Base-by-base conservation (phyloP, 805 yeast genomes). In the Teunomyces stri region DNA sequence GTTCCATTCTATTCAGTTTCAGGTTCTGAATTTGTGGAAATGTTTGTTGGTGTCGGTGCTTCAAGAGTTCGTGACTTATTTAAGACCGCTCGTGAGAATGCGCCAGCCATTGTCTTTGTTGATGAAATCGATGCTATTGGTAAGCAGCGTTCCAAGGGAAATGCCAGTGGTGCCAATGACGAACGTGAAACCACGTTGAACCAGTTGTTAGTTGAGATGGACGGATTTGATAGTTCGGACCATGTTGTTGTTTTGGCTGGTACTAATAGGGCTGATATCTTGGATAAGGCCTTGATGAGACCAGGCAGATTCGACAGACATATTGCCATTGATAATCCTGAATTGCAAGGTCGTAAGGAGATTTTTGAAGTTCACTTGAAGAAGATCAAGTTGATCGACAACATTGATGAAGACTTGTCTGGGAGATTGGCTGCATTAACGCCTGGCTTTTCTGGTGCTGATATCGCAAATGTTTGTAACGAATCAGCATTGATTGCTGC, bases 121-220 rank as follows among this genome's bases (percentile, higher is more conserved):
- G 99, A 94, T 74, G 99, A 94, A 71, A 94, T 94, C 53, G 99
- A 94, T 75, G 99, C 99, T n/a, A 95, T 94, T 61, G 99, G 99
- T 59, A 89, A 90, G 60, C 89, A 90, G 39, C 70, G 85, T 62
- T 80, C 85, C n/a, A 83, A 84, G 66, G 90, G 91, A 27, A 81
- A 82, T 51, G 76, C 78, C 46, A 74, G 79, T 45, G 94, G 96
- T 46, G 89, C 95, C 21, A 89, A 92, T 61, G 99, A 94, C 66
- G 99, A 94, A 70, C 85, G 97, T 64, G 99, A 94, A 67, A 87
- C 95, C 18, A 94, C 99, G 0, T 78, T 94, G 59, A 94, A 94
- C 67, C 99, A 94, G 74, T 78, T 94, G 42, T 78, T 94, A 50
- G 99, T 94, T 36, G 99, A 94, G 70, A 94, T 94, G 99, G 99